Percentiles rank a stretch among this genome's conserved stretches.
Evolutionary conservation across 176 grass and related monocot species (phyloP).

Genomic region (Oryza brachyantha): DNA sequence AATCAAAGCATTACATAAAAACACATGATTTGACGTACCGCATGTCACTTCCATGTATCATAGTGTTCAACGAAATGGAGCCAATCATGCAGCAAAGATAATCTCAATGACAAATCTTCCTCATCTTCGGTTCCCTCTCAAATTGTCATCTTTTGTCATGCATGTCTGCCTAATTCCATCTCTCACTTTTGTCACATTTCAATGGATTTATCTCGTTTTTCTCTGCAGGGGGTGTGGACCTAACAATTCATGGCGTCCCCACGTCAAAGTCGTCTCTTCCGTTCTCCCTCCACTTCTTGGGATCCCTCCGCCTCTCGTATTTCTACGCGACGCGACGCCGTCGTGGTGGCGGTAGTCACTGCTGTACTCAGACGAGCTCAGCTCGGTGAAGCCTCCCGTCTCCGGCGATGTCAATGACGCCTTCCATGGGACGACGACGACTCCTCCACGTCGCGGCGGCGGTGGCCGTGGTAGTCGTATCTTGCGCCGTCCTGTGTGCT

Average conservation of each 20-base stretch:
- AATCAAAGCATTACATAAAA: too few relatives aligned
- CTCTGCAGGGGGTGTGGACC: slow-evolving; percentile 34
- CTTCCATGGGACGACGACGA: slow-evolving; percentile 6
- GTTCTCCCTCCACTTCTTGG: slow-evolving; percentile 42
- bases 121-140: not conserved
- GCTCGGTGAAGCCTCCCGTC: not conserved
- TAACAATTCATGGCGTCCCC: slow-evolving; percentile 32
- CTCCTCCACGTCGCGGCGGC: not conserved
- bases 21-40: too few relatives aligned
- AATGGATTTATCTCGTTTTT: not conserved
- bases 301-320: slow-evolving; percentile 25
- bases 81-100: not conserved
- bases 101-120: not conserved
- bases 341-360: not conserved
- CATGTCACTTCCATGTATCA: not conserved
- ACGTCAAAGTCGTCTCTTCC: slow-evolving; percentile 45
- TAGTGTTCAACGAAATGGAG: not conserved
- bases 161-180: slow-evolving; percentile 1
- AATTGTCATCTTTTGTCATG: not conserved
- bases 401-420: slow-evolving; percentile 40
- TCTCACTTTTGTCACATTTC: not conserved
- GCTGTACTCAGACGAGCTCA: slow-evolving; percentile 19
- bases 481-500: slow-evolving; percentile 24
- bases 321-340: slow-evolving; percentile 8
- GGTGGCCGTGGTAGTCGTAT: not conserved